Conservation (phyloP, 192 early-diverging fungal species). For the Pilaira anomala region DNA sequence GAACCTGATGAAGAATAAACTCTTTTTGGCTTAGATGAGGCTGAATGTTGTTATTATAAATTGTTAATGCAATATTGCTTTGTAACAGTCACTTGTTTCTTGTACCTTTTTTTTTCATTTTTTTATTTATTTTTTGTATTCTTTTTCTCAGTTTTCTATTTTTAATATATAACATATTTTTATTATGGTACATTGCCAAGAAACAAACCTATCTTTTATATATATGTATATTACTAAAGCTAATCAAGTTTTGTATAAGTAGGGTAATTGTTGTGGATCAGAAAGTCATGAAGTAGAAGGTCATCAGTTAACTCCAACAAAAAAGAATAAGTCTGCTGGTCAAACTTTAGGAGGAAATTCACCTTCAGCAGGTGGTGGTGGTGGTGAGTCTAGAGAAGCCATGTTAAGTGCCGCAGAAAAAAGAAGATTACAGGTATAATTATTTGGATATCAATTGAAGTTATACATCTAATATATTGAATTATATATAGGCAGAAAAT, state of each 20-base stretch:
- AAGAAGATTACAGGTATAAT: constrained; percentile 3
- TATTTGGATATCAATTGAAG: neutral
- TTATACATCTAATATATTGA: neutral
- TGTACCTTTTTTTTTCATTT: too few species aligned
- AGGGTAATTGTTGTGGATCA: constrained; percentile 18
- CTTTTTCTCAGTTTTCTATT: neutral
- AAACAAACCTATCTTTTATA: too few species aligned
- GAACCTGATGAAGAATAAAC: constrained; percentile 52
- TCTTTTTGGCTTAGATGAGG: too few species aligned
- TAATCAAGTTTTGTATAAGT: neutral
- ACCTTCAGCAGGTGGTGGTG: neutral
- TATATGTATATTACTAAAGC: neutral
- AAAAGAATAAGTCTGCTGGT: neutral
- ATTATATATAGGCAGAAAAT: constrained; percentile 9
- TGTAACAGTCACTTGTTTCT: too few species aligned
- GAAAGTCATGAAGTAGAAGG: constrained; percentile 8
- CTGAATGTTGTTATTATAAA: too few species aligned
- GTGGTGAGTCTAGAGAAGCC: constrained; percentile 2
- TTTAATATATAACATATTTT: too few species aligned
- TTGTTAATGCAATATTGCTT: too few species aligned
- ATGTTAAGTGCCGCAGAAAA: constrained; percentile 15
- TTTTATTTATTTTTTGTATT: neutral
- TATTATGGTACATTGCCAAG: neutral
- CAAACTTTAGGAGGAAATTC: constrained; percentile 4
- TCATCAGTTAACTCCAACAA: neutral